Conservation (phyloP, 208 protist genomes). For the Entamoeba invadens region DNA sequence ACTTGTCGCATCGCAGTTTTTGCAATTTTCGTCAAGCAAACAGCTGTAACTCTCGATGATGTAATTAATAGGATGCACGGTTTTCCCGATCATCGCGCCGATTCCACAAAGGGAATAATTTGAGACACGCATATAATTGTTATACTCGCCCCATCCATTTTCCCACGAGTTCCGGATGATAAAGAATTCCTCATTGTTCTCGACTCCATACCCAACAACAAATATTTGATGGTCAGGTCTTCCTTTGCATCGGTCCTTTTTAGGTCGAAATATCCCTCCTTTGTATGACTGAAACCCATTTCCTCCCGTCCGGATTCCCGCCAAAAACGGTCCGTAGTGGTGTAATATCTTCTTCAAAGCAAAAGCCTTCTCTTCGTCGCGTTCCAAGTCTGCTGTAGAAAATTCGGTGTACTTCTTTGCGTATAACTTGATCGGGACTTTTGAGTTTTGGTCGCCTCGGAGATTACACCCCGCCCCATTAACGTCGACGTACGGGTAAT, state of each 20-base stretch:
- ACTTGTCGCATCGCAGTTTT: neutral
- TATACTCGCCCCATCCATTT: neutral
- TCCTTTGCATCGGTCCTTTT: neutral
- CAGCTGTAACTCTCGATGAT: neutral
- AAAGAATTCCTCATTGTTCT: conserved; percentile 7
- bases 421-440: neutral
- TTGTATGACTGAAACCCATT: neutral
- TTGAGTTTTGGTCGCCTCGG: neutral
- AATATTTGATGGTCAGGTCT: conserved; percentile 35
- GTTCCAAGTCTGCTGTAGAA: neutral
- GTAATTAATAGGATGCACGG: neutral
- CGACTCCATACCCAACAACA: conserved; percentile 9
- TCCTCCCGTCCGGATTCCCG: neutral
- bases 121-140: neutral
- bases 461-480: neutral
- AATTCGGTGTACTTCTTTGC: neutral
- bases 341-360: neutral
- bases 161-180: neutral
- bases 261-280: neutral
- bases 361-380: neutral
- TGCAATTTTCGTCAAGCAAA: neutral
- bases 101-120: neutral
- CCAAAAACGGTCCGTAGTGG: neutral
- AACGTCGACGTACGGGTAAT: neutral
- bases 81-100: neutral